Evolutionary conservation across 2,329 filamentous ascomycete species (phyloP), one percentile per base, ranked within the genome.

Genomic region (Thielaviopsis punctulata): DNA sequence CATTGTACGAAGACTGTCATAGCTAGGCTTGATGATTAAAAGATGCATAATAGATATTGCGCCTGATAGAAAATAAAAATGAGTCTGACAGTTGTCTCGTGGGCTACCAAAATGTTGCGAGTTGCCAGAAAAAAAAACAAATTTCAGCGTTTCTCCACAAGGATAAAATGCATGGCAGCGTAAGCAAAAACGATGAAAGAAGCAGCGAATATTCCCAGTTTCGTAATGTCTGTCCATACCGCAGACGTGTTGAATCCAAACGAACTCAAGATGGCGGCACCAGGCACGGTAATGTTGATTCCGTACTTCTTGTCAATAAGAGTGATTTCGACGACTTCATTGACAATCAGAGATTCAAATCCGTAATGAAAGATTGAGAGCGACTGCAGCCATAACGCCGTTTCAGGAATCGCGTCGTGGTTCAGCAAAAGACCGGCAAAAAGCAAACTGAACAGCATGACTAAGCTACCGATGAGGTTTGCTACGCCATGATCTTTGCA

Each of bases 401-500:
- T 79, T 48, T 77, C 73, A 1, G 92, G 92, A 51, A 95, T 95
- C 25, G 86, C 88, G 64, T 95, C 82, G 63, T 95, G 88, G 65
- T 98, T 98, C 56, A 98, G 77, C 53, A 98, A 73, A 55, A 98
- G 80, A 53, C 92, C 92, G 1, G 89, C 90, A 65, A 98, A 96
- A 9, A 98, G 75, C 56, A 98, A 70, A 63, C 86, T 94, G 73
- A 98, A 98, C 8, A 98, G 74, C 92, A 98, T 98, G 49, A 96
- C 87, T 60, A 98, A 69, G 60, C 89, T 93, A 51, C 90, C 92
- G 55, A 98, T 85, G 57, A 98, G 66, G 65, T 93, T 96, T 49
- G 92, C 92, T 2, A 98, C 88, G 36, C 88, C 84, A 27, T 78
- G 79, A 61, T 98, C 92, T 61, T 85, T 86, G 73, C 93, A 94